These are phyloP conservation scores for Pelargonium cotyledonis DNA, from an alignment of 441 rosid species.

Conservation along the genomic window DNA sequence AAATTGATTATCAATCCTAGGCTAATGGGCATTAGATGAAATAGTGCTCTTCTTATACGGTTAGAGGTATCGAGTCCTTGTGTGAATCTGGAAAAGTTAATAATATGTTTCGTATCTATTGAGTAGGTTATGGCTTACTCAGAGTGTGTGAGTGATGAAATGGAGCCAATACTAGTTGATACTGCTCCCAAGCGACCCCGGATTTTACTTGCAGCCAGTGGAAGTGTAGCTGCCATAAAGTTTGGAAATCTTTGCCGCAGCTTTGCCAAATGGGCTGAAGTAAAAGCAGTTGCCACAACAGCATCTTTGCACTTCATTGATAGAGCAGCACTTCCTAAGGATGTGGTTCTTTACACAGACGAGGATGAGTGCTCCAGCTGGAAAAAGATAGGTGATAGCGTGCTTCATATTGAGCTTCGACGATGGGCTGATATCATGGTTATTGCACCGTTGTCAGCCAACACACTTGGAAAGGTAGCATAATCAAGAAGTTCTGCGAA, in stretches of 20 bases:
- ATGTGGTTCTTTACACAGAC: conserved; percentile 56
- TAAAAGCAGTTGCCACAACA: conserved; percentile 65
- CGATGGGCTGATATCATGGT: conserved; percentile 88
- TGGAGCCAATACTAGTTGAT: conserved; percentile 25
- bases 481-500: background rate
- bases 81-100: background rate
- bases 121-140: conserved; percentile 30
- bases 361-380: conserved; percentile 78
- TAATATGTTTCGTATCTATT: background rate
- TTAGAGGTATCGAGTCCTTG: no score
- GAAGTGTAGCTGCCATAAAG: conserved; percentile 89
- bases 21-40: no score
- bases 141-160: conserved; percentile 30
- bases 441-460: conserved; percentile 75
- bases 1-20: no score
- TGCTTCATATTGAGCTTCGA: conserved; percentile 75
- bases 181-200: conserved; percentile 42
- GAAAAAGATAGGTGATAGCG: conserved; percentile 66
- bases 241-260: conserved; percentile 72
- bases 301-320: conserved; percentile 71
- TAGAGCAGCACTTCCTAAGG: conserved; percentile 53
- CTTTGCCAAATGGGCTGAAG: conserved; percentile 80
- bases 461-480: conserved; percentile 78
- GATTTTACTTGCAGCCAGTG: conserved; percentile 72
- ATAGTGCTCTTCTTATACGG: no score